Percentiles rank a stretch among this genome's conserved stretches.
These are phyloP conservation scores for Lipomyces sp. DNA, from an alignment of 805 yeast species.

Conservation along the genomic window DNA sequence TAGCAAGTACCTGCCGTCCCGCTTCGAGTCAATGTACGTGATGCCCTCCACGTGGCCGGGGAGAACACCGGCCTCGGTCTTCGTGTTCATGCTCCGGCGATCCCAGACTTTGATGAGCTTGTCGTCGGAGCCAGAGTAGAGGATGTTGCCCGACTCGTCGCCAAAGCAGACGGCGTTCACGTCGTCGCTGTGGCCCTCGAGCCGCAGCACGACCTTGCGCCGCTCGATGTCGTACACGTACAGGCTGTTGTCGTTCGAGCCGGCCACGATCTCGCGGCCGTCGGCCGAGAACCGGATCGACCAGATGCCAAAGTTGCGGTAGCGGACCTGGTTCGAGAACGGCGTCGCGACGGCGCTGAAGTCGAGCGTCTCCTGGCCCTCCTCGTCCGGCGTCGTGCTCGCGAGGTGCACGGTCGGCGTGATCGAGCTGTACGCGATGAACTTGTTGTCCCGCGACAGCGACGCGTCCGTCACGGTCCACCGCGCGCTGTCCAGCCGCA, in stretches of 20 bases:
- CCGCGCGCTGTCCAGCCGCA: conserved; percentile 20
- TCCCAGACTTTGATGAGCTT: conserved; percentile 53
- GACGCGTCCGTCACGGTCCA: conserved; percentile 37
- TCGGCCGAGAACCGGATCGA: conserved; percentile 32
- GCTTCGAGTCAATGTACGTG: conserved; percentile 33
- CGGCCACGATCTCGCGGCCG: conserved; percentile 31
- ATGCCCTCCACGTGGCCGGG: conserved; percentile 37
- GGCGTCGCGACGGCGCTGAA: conserved; percentile 7
- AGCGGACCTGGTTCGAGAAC: neutral
- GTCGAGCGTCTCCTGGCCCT: conserved; percentile 20
- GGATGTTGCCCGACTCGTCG: conserved; percentile 38
- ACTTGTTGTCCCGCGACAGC: conserved; percentile 30
- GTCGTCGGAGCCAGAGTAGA: conserved; percentile 52
- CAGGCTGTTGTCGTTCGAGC: conserved; percentile 28
- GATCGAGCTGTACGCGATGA: conserved; percentile 30
- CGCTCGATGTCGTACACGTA: conserved; percentile 31
- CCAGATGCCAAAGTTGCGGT: conserved; percentile 26
- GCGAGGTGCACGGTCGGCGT: conserved; percentile 30
- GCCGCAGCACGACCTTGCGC: conserved; percentile 11
- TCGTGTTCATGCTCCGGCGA: conserved; percentile 26
- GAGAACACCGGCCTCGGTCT: conserved; percentile 32
- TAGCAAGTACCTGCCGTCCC: conserved; percentile 32
- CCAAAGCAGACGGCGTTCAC: conserved; percentile 35
- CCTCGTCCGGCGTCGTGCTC: conserved; percentile 24
- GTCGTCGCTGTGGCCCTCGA: conserved; percentile 30